A percentile compares a stretch with the other conserved stretches of the same genome.
Conservation (phyloP, 108 stramenopile species). For the Stephanodiscus minutulus region DNA sequence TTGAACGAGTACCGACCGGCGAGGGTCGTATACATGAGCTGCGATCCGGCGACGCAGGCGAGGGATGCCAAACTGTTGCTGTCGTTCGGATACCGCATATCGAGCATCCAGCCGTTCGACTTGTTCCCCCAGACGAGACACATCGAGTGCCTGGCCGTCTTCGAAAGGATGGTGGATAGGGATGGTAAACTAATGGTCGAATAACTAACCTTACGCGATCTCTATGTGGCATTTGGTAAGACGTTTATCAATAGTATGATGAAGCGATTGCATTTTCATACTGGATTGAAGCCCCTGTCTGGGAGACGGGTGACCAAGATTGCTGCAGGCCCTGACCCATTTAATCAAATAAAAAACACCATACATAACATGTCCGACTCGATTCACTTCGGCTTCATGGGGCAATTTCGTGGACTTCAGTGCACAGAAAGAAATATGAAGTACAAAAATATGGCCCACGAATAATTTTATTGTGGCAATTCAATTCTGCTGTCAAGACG, state of each 20-base stretch:
- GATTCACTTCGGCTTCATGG: not conserved
- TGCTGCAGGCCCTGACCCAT: not conserved
- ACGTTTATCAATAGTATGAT: too few relatives aligned
- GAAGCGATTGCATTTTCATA: too few relatives aligned
- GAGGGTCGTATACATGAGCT: conserved; percentile 94
- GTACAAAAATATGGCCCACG: too few relatives aligned
- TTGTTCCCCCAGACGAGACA: conserved; percentile 96
- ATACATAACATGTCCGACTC: not conserved
- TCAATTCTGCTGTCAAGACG: too few relatives aligned
- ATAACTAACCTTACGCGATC: too few relatives aligned
- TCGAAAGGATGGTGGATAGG: conserved; percentile 58
- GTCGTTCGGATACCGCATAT: conserved; percentile 76
- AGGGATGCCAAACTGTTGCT: conserved; percentile 90
- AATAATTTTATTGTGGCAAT: conserved; percentile 2
- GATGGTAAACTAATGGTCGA: not conserved
- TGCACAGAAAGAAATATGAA: not conserved
- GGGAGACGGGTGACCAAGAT: not conserved
- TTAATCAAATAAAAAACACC: not conserved
- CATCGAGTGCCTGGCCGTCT: conserved; percentile 95
- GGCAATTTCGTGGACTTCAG: not conserved
- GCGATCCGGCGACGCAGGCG: conserved; percentile 96
- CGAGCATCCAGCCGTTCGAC: conserved; percentile 92
- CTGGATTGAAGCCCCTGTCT: too few relatives aligned
- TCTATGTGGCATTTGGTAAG: too few relatives aligned
- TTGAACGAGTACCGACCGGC: conserved; percentile 84